Conservation (phyloP, 2,329 filamentous ascomycete genomes). For the Peltaster fructicola region DNA sequence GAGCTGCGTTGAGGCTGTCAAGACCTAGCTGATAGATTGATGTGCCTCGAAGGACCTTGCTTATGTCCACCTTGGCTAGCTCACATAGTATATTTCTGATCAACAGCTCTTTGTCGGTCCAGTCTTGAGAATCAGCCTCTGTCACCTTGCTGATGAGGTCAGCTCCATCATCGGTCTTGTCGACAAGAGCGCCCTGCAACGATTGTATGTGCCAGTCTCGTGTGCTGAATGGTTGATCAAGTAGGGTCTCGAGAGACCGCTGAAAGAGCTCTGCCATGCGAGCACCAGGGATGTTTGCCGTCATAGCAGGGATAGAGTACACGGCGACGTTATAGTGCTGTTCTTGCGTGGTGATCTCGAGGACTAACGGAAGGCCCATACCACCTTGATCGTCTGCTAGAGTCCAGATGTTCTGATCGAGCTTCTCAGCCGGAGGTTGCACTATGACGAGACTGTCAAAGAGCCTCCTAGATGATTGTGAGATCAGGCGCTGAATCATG, state of each 20-base stretch:
- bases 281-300: no score
- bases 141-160: background rate
- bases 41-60: conserved; percentile 39
- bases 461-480: conserved; percentile 28
- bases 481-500: conserved; percentile 44
- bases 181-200: background rate
- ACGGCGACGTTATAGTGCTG: conserved; percentile 43
- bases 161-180: conserved; percentile 1
- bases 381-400: conserved; percentile 33
- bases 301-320: conserved; percentile 31
- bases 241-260: conserved; percentile 7
- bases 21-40: conserved; percentile 79
- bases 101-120: conserved; percentile 33
- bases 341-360: conserved; percentile 55
- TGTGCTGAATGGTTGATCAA: no score
- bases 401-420: conserved; percentile 33
- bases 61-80: conserved; percentile 35
- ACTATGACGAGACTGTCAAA: conserved; percentile 72
- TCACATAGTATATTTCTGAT: conserved; percentile 40
- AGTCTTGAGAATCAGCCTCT: conserved; percentile 14
- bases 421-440: conserved; percentile 38
- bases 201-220: no score
- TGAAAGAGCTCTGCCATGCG: conserved; percentile 17
- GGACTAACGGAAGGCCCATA: conserved; percentile 64
- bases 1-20: conserved; percentile 74